Evolutionary conservation across 345 rosid genomes (phyloP).

Genomic region (Carallia pectinifolia): DNA sequence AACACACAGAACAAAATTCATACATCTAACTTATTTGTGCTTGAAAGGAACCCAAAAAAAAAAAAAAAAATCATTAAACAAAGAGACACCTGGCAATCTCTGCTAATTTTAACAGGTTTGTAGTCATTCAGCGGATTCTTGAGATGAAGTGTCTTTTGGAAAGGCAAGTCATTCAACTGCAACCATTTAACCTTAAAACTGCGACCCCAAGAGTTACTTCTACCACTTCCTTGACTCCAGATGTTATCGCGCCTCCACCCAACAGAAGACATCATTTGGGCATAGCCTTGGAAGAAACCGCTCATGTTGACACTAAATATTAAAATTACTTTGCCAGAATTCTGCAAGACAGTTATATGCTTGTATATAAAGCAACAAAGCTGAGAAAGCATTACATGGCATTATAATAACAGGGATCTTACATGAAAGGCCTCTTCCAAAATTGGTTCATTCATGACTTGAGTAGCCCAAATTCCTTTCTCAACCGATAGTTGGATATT

Average conservation of each 20-base stretch:
- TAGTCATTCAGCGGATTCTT: conserved; percentile 89
- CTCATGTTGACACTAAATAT: conserved; percentile 99
- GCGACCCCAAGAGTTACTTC: conserved; percentile 86
- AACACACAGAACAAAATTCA: conserved; percentile 12
- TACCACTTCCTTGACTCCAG: conserved; percentile 90
- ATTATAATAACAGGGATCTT: conserved; percentile 34
- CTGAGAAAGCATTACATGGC: conserved; percentile 23
- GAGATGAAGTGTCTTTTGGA: conserved; percentile 93
- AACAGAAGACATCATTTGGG: conserved; percentile 88
- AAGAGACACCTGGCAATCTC: conserved; percentile 85
- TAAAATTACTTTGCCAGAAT: conserved; percentile 72
- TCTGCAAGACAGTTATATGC: conserved; percentile 59
- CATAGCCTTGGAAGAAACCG: conserved; percentile 98
- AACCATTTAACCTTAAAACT: conserved; percentile 94
- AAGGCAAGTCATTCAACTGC: conserved; percentile 75
- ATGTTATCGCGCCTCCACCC: conserved; percentile 91
- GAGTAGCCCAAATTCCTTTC: conserved; percentile 97
- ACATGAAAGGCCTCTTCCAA: conserved; percentile 91
- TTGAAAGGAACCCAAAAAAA: conserved; percentile 2
- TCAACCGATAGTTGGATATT: conserved; percentile 75
- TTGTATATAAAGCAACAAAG: conserved; percentile 24
- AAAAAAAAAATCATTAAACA: conserved; percentile 4
- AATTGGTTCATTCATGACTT: conserved; percentile 98
- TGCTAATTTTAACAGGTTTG: conserved; percentile 96
- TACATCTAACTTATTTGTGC: conserved; percentile 3